Base-by-base conservation (phyloP, 1,284 basidiomycete genomes). In the Mycosarcoma maydis region DNA sequence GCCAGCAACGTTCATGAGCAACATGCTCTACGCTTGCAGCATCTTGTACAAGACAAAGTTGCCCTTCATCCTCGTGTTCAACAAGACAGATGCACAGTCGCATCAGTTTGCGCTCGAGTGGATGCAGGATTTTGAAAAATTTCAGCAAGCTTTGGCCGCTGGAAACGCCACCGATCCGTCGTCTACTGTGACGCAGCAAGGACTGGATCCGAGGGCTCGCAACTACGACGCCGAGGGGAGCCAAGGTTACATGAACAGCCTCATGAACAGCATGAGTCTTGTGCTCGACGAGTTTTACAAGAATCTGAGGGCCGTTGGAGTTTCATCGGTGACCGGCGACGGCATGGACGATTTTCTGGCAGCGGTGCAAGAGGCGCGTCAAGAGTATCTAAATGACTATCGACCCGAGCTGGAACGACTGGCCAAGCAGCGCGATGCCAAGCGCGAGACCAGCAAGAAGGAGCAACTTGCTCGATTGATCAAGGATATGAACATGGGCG, bases 21-120 rank as follows among this genome's bases (percentile, higher is more conserved):
- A 99, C 83, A 99, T 99, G 96, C 86, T 99, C 45, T 98, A 98
- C 79, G 96, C 96, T 0, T 99, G 96, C 86, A 95, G 93, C 71
- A 98, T 99, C 72, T 85, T 99, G 23, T 99, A 99, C 87, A 99
- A 99, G 84, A 97, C 94, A 3, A 92, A 94, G 69, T 86, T 98
- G 0, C 96, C 96, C 0, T 98, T 99, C 83, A 90, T 99, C 70
- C 86, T 98, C 30, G 95, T 98, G 9, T 99, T 99, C 85, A 99
- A 99, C 86, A 99, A 99, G 85, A 96, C 89, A 5, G 96, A 99
- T 81, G 92, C 92, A 60, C 87, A 90, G 72, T 85, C 90, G 2
- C 92, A 95, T 83, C 87, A 89, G 42, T 98, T 98, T 83, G 96
- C 95, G 5, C 73, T 95, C 34, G 92, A 96, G 66, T 99, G 96